Percentiles rank a stretch among this genome's conserved stretches.
These are phyloP conservation scores for Russula compacta DNA, from an alignment of 768 basidiomycete species.

Conservation along the genomic window DNA sequence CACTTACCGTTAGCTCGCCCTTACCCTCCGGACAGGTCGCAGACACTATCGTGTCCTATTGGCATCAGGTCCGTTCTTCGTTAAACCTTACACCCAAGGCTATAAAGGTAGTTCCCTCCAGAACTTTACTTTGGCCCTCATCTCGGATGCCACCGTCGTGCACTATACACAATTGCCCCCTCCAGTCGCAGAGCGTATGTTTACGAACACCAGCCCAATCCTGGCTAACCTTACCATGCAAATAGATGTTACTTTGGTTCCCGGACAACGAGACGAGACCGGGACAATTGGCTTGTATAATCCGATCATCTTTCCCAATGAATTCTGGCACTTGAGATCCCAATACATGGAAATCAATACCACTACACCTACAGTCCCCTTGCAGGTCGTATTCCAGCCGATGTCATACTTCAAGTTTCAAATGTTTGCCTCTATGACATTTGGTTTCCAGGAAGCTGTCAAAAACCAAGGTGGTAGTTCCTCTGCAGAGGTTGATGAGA, in stretches of 20 bases:
- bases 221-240: slow-evolving; percentile 13
- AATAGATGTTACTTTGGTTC: slow-evolving; percentile 56
- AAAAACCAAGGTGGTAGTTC: slow-evolving; percentile 57
- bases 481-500: slow-evolving; percentile 78
- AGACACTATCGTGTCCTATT: slow-evolving; percentile 59
- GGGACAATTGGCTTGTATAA: slow-evolving; percentile 67
- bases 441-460: slow-evolving; percentile 80
- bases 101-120: slow-evolving; percentile 25
- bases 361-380: slow-evolving; percentile 69
- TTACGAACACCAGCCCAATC: background rate
- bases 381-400: slow-evolving; percentile 77
- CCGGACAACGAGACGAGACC: slow-evolving; percentile 50
- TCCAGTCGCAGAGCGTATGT: slow-evolving; percentile 54
- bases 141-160: slow-evolving; percentile 59
- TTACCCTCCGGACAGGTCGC: slow-evolving; percentile 9
- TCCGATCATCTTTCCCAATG: slow-evolving; percentile 87
- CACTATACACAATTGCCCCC: slow-evolving; percentile 48
- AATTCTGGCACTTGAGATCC: slow-evolving; percentile 86
- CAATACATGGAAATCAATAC: slow-evolving; percentile 78
- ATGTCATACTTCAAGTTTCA: slow-evolving; percentile 86
- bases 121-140: slow-evolving; percentile 82
- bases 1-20: background rate
- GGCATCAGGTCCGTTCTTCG: slow-evolving; percentile 53
- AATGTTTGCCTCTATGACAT: slow-evolving; percentile 73
- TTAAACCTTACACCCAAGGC: background rate